Evolutionary conservation across 1,284 basidiomycete species (phyloP).

Genomic region (Irpex sp.): DNA sequence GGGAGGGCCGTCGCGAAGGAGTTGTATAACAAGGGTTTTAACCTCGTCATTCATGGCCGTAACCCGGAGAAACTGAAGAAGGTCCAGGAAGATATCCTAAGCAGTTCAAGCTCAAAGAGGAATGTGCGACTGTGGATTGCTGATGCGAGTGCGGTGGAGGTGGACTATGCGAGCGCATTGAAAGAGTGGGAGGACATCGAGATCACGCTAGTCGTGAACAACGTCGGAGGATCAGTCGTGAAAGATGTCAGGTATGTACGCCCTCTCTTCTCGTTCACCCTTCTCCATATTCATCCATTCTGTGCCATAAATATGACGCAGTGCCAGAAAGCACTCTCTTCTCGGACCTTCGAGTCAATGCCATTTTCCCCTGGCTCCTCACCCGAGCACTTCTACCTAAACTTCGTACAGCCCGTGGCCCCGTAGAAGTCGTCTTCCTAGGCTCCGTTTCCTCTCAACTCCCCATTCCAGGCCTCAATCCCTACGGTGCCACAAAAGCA

Average conservation of each 20-base stretch:
- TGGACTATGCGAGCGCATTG: conserved; percentile 21
- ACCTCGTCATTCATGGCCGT: conserved; percentile 28
- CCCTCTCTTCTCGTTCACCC: background rate
- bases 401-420: conserved; percentile 5
- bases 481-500: conserved; percentile 9
- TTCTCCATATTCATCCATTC: background rate
- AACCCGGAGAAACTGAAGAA: conserved; percentile 26
- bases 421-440: conserved; percentile 8
- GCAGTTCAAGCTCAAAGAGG: conserved; percentile 4
- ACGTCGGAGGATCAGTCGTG: conserved; percentile 21
- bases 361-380: conserved; percentile 9
- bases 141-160: conserved; percentile 19
- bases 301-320: background rate
- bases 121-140: conserved; percentile 27
- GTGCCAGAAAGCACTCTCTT: conserved; percentile 4
- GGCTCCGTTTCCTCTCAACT: conserved; percentile 6
- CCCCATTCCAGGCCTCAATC: conserved; percentile 2
- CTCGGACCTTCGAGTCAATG: conserved; percentile 3
- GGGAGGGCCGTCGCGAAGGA: conserved; percentile 25
- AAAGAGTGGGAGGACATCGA: conserved; percentile 22
- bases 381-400: conserved; percentile 9
- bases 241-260: background rate
- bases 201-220: conserved; percentile 27
- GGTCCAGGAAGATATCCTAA: conserved; percentile 21
- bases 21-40: conserved; percentile 28